Conservation (phyloP, 169 alveolate species). For the Eimeria maxima region DNA sequence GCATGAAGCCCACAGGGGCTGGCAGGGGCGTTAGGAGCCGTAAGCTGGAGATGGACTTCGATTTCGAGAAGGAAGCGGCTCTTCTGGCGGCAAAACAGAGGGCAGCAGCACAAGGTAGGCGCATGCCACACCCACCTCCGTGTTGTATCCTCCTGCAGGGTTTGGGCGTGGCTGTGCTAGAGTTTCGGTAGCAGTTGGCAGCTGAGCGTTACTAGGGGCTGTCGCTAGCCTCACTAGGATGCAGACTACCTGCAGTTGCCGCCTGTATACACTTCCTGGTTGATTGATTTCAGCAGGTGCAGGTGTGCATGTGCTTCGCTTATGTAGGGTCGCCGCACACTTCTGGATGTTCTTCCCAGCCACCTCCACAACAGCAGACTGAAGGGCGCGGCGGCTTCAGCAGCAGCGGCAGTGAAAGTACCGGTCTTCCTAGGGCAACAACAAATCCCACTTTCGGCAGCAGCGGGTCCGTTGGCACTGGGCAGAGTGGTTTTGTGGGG, state of each 20-base stretch:
- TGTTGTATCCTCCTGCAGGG: not conserved
- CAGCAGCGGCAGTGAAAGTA: constrained; percentile 6
- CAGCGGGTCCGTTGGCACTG: constrained; percentile 25
- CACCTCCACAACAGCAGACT: constrained; percentile 29
- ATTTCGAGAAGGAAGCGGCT: constrained; percentile 78
- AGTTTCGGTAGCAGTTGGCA: not conserved
- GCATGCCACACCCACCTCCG: not conserved
- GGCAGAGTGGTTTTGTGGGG: constrained; percentile 3
- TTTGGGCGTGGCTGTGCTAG: not conserved
- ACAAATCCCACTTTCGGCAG: constrained; percentile 43
- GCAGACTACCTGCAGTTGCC: not conserved
- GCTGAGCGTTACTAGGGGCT: not conserved
- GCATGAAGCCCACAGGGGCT: not conserved
- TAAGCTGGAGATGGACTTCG: constrained; percentile 78
- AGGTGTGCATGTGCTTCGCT: not conserved
- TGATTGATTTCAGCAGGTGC: not conserved
- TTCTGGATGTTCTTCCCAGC: constrained; percentile 34
- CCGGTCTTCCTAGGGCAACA: constrained; percentile 17
- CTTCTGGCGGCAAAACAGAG: constrained; percentile 59
- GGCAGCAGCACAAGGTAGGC: constrained; percentile 58
- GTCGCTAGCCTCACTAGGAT: not conserved
- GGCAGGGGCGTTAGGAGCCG: constrained; percentile 70
- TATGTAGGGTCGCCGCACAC: constrained; percentile 24
- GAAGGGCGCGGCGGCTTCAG: constrained; percentile 29
- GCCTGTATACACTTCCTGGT: not conserved